Percentiles rank a stretch among this genome's conserved stretches.
Evolutionary conservation across 106 monocot species (phyloP).

Genomic region (Amphibolis antarctica): DNA sequence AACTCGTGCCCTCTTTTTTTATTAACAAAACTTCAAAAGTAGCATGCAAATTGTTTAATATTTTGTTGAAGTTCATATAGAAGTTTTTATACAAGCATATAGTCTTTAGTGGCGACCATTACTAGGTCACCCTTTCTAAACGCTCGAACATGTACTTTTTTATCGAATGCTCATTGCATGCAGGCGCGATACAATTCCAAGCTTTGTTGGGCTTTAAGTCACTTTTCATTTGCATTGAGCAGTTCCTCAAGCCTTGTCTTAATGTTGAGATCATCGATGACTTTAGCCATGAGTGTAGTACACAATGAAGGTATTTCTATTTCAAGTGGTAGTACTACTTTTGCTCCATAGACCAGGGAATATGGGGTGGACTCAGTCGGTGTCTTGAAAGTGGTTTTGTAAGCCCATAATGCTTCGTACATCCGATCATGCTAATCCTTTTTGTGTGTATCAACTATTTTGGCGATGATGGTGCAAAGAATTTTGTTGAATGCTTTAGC

Average conservation of each 20-base stretch:
- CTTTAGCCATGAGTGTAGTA: not conserved
- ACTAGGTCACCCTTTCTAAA: not conserved
- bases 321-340: not conserved
- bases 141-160: not conserved
- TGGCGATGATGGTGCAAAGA: too few relatives aligned
- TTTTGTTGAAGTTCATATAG: too few relatives aligned
- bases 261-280: not conserved
- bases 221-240: not conserved
- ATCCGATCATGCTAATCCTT: too few relatives aligned
- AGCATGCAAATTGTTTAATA: too few relatives aligned
- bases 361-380: not conserved
- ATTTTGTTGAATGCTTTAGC: constrained; percentile 1
- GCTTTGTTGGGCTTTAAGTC: constrained; percentile 3
- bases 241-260: not conserved
- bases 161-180: not conserved
- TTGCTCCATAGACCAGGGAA: not conserved
- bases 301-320: not conserved
- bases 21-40: too few relatives aligned
- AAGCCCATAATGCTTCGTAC: not conserved
- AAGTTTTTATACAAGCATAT: too few relatives aligned
- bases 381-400: not conserved
- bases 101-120: too few relatives aligned
- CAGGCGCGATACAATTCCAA: not conserved
- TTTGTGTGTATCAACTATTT: too few relatives aligned
- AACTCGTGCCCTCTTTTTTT: too few relatives aligned